Base-by-base conservation (phyloP, 768 basidiomycete genomes). In the Collybia sordida region DNA sequence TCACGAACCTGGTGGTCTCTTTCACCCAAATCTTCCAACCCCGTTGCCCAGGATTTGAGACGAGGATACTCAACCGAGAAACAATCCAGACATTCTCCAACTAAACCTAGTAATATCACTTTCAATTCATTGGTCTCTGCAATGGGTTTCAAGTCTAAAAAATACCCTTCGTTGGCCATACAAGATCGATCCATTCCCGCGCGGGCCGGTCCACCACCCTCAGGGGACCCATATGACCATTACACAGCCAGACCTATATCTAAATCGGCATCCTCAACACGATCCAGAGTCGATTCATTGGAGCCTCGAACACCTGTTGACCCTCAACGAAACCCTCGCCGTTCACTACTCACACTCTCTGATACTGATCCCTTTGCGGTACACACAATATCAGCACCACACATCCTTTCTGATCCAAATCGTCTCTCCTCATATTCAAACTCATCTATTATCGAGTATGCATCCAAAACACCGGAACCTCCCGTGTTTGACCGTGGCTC, bases 361-460 rank as follows among this genome's bases (percentile, higher is more conserved):
- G 86, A 87, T 57, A 51, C 70, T 6, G 85, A 87, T 68, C 85
- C 85, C 4, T 86, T 87, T 58, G 82, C 81, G 22, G 73, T 78
- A 17, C 72, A 73, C 38, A 71, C 72, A 37, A 70, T 79, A 19
- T 56, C 69, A 50, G 55, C 71, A 53, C 70, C 62, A 47, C 75
- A 61, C 61, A 65, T 62, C 65, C 67, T 70, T 53, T 57, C 64
- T 38, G 78, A 79, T 56, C 72, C 69, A 18, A 77, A 69, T 59
- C 74, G 75, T 49, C 67, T 80, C 23, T 83, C 83, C 19, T 74
- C 70, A 12, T 77, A 79, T 57, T 83, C 84, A 0, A 76, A 74
- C 52, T 64, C 72, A 43, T 83, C 83, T 15, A 63, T 69, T 39
- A 66, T 70, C 39, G 80, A 83, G 52, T 62, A 70, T 23, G 59